Evolutionary conservation across 2,329 filamentous ascomycete genomes (phyloP), one percentile per base, ranked within the genome.

Genomic region (Colletotrichum higginsianum): DNA sequence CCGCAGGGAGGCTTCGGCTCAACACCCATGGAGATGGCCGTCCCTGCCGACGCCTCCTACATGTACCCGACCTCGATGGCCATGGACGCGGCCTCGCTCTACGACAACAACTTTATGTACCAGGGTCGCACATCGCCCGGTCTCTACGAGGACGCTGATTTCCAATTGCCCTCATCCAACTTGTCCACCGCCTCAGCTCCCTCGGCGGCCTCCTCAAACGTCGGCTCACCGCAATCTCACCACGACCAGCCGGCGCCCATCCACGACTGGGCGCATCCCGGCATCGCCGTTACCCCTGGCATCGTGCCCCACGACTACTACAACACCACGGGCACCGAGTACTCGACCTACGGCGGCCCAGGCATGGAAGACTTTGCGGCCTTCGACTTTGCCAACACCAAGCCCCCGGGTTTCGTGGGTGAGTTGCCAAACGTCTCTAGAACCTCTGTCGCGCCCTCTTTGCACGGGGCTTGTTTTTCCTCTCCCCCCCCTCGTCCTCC

Each of bases 201-300:
- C 63, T 93, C 92, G 62, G 89, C 89, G 4, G 85, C 91, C 8
- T 93, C 91, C 1, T 93, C 91, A 11, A 89, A 89, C 65, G 88
- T 91, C 73, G 90, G 90, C 67, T 93, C 91, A 26, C 91, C 91
- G 35, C 89, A 90, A 76, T 91, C 90, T 2, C 87, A 88, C 74
- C 86, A 88, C 76, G 86, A 87, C 67, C 88, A 88, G 75, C 81
- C 87, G 74, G 88, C 88, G 72, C 84, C 85, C 76, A 86, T 89
- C 61, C 85, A 90, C 56, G 88, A 90, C 71, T 93, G 90, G 89
- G 80, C 86, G 71, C 79, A 83, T 71, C 82, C 88, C 62, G 87
- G 87, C 64, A 82, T 93, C 46, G 88, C 87, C 61, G 84, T 92
- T 66, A 89, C 87, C 75, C 91, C 91, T 40, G 83, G 86, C 77